A percentile compares a stretch with the other conserved stretches of the same genome.
These are phyloP conservation scores for Tolypocladium tundrense DNA, from an alignment of 2,329 filamentous ascomycete species.

Conservation along the genomic window DNA sequence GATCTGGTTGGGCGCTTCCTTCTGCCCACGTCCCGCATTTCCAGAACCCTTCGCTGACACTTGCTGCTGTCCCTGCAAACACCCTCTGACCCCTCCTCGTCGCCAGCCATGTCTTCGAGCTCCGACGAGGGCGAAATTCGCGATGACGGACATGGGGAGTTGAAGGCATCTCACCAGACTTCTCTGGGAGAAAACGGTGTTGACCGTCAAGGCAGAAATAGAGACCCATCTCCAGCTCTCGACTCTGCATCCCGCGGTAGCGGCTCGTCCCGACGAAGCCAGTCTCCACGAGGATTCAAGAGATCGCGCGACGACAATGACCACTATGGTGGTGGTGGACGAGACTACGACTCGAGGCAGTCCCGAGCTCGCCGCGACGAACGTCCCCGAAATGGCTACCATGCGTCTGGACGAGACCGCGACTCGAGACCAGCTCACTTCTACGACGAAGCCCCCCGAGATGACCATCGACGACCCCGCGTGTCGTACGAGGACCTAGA, in stretches of 20 bases:
- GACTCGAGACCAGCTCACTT: conserved; percentile 1
- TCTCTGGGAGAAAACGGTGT: conserved; percentile 66
- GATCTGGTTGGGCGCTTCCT: conserved; percentile 32
- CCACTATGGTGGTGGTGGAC: conserved; percentile 36
- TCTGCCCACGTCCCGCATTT: conserved; percentile 17
- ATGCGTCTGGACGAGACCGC: conserved; percentile 14
- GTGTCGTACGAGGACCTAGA: conserved; percentile 4
- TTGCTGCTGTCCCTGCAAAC: conserved; percentile 8
- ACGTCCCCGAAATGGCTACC: conserved; percentile 33
- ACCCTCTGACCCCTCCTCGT: conserved; percentile 1
- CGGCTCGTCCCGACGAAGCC: conserved; percentile 34
- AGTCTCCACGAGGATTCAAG: conserved; percentile 58
- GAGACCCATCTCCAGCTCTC: conserved; percentile 48
- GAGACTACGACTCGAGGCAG: conserved; percentile 42
- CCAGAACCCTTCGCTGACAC: conserved; percentile 25
- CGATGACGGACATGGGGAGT: conserved; percentile 53
- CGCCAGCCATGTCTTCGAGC: conserved; percentile 36
- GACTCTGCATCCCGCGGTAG: conserved; percentile 32
- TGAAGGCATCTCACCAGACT: conserved; percentile 81
- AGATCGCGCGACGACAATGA: conserved; percentile 55
- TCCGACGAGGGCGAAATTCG: conserved; percentile 83
- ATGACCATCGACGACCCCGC: conserved; percentile 1
- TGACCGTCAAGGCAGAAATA: conserved; percentile 85
- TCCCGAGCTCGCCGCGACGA: conserved; percentile 56
- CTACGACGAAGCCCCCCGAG: conserved; percentile 2